A percentile compares a stretch with the other conserved stretches of the same genome.
These are phyloP conservation scores for grape (Vitis vinifera) DNA, from an alignment of 164 flowering plant genomes.

Conservation along the genomic window DNA sequence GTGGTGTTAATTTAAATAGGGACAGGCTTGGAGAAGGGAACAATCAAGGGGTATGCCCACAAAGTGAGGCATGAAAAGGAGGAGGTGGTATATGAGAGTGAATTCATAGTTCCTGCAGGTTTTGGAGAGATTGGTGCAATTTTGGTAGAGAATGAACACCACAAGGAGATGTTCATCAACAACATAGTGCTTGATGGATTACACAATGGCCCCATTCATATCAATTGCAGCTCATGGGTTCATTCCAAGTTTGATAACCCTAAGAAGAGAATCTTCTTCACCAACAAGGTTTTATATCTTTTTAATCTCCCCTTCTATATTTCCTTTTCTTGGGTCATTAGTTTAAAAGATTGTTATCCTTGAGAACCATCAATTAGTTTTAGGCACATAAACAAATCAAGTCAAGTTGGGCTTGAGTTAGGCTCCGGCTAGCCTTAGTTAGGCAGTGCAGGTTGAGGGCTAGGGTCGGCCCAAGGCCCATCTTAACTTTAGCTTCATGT, in stretches of 20 bases:
- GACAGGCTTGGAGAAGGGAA: slow-evolving; percentile 6
- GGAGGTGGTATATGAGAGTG: slow-evolving; percentile 6
- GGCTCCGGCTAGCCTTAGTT: too few species aligned
- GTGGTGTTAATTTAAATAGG: background rate
- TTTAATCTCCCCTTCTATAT: too few species aligned
- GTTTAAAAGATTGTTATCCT: too few species aligned
- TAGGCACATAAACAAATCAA: too few species aligned
- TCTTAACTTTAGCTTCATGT: too few species aligned
- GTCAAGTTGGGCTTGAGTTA: too few species aligned
- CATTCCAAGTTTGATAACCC: slow-evolving; percentile 23
- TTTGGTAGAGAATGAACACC: too few species aligned
- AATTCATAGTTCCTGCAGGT: slow-evolving; percentile 3
- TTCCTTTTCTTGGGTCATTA: too few species aligned
- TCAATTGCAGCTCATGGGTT: slow-evolving; percentile 24
- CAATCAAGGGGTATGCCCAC: background rate
- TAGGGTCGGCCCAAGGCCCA: too few species aligned
- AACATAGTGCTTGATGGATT: slow-evolving; percentile 12
- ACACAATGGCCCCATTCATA: background rate
- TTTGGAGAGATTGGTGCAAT: background rate
- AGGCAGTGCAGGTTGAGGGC: too few species aligned
- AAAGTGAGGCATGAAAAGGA: background rate
- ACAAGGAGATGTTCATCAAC: slow-evolving; percentile 3
- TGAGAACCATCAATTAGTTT: too few species aligned
- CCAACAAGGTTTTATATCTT: too few species aligned
- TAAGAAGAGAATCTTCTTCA: background rate